These are phyloP conservation scores for Giardia muris DNA, from an alignment of 208 protist species.

Conservation along the genomic window DNA sequence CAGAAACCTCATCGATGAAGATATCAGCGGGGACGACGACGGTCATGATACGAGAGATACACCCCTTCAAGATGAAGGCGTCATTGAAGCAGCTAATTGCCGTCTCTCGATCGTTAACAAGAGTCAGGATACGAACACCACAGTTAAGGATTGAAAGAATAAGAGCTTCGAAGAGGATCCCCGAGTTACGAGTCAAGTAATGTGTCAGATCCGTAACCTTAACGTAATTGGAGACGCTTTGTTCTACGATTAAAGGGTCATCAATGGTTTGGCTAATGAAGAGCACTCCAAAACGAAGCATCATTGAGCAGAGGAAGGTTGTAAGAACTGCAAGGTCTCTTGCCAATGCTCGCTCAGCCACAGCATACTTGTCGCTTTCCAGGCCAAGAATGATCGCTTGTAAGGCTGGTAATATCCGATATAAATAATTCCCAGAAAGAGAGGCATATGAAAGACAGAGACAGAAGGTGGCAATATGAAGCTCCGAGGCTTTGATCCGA, in stretches of 20 bases:
- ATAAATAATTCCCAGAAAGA: not conserved
- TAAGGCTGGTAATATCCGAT: not conserved
- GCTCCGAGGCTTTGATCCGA: not conserved
- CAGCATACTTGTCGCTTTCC: not conserved
- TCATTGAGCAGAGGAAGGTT: not conserved
- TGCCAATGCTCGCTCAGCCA: not conserved
- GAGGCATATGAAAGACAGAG: not conserved
- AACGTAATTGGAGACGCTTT: too few relatives aligned
- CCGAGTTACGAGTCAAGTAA: too few relatives aligned
- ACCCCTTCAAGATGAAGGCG: too few relatives aligned
- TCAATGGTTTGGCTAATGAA: not conserved
- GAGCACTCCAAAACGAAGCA: not conserved
- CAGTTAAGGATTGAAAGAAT: too few relatives aligned
- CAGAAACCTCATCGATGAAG: too few relatives aligned
- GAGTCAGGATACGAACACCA: too few relatives aligned
- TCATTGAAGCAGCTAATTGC: too few relatives aligned
- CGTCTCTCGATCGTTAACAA: too few relatives aligned
- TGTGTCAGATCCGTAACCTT: too few relatives aligned
- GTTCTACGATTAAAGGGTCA: not conserved
- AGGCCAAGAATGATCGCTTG: not conserved
- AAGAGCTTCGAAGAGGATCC: too few relatives aligned
- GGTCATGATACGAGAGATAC: too few relatives aligned
- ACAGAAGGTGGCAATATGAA: not conserved
- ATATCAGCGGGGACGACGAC: too few relatives aligned
- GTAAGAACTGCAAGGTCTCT: not conserved